Percentiles rank a stretch among this genome's conserved stretches.
Conservation (phyloP, 2,329 filamentous ascomycete species). For the Trichoderma atroviride region DNA sequence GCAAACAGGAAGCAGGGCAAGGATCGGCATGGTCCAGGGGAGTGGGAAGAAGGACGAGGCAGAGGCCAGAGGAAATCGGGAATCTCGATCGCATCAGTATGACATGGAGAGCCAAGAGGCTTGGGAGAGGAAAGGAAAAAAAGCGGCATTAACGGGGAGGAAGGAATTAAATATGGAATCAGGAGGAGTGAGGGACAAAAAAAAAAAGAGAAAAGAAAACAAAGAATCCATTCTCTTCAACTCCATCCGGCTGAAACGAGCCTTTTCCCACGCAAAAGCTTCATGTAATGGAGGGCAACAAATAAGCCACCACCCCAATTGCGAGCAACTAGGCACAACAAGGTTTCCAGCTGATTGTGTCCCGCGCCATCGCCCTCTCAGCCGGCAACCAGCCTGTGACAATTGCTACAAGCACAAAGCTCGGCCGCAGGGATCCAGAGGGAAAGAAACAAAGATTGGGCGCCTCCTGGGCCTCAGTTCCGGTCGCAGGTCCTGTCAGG, state of each 20-base stretch:
- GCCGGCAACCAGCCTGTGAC: neutral
- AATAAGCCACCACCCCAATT: neutral
- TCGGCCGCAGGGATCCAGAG: neutral
- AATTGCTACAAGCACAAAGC: neutral
- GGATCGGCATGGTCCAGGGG: neutral
- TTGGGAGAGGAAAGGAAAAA: neutral
- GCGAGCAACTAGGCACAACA: neutral
- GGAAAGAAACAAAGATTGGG: neutral
- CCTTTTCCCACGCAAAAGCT: neutral
- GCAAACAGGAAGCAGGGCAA: constrained; percentile 1
- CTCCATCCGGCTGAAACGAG: neutral
- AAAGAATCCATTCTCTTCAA: neutral
- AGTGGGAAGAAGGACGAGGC: neutral
- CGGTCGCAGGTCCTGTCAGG: constrained; percentile 17
- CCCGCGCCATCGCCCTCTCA: neutral
- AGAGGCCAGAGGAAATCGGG: neutral
- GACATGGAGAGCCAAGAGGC: constrained; percentile 10
- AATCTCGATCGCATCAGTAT: constrained; percentile 17
- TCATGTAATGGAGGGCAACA: neutral
- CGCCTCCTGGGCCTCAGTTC: neutral
- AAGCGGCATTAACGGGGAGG: neutral
- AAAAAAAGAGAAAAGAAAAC: neutral
- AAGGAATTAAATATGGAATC: neutral
- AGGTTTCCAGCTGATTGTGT: neutral
- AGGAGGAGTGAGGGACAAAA: neutral